These are phyloP conservation scores for Anthostomella pinea DNA, from an alignment of 2,329 filamentous ascomycete genomes.

Conservation along the genomic window DNA sequence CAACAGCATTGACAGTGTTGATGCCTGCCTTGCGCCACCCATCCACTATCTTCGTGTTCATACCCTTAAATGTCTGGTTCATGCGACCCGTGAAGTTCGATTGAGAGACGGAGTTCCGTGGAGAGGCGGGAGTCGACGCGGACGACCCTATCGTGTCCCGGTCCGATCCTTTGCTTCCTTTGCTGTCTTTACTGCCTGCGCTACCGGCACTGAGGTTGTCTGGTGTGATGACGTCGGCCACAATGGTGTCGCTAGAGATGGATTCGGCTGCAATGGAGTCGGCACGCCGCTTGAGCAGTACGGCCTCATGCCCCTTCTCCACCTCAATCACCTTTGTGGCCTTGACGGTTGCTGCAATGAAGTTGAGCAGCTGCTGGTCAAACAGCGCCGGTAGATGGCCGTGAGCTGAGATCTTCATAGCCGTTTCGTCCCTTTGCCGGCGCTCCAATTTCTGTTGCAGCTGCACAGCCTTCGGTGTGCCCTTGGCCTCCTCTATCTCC, in stretches of 20 bases:
- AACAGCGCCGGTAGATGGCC: slow-evolving; percentile 47
- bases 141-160: slow-evolving; percentile 10
- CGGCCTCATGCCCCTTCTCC: slow-evolving; percentile 38
- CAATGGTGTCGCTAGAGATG: not conserved
- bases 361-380: slow-evolving; percentile 50
- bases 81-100: slow-evolving; percentile 19
- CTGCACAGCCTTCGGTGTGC: slow-evolving; percentile 41
- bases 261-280: slow-evolving; percentile 1
- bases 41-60: slow-evolving; percentile 38
- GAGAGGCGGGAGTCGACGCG: not conserved
- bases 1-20: slow-evolving; percentile 41
- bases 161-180: slow-evolving; percentile 3
- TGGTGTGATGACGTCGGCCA: not conserved
- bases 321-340: slow-evolving; percentile 55
- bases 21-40: slow-evolving; percentile 46
- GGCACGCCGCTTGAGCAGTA: slow-evolving; percentile 5
- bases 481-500: slow-evolving; percentile 40
- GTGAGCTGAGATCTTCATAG: slow-evolving; percentile 45
- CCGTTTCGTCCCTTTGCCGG: slow-evolving; percentile 44
- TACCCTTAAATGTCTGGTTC: slow-evolving; percentile 27
- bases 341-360: slow-evolving; percentile 53
- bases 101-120: slow-evolving; percentile 20
- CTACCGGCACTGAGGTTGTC: slow-evolving; percentile 4
- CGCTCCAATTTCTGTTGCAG: slow-evolving; percentile 38
- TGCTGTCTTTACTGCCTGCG: slow-evolving; percentile 4